phyloP scores from a whole-genome alignment of 2,329 filamentous ascomycete genomes.

The Diaporthe destruens region DNA sequence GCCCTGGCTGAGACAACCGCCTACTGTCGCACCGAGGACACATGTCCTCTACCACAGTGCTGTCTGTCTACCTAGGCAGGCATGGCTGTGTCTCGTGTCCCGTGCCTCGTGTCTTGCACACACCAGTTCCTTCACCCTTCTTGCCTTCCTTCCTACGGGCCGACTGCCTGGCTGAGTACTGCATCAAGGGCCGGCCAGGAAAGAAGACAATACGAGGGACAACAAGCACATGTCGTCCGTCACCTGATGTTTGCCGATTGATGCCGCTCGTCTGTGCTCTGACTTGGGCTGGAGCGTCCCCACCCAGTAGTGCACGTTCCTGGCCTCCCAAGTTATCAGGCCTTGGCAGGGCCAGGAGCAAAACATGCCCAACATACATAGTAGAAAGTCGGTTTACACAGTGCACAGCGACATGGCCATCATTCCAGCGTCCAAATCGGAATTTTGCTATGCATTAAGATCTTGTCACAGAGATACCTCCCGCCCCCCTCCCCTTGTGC shows the following conservation, averaged over 20 bases:
- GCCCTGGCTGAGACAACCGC: conserved; percentile 27
- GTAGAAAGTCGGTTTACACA: too few relatives aligned
- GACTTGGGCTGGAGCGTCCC: neutral
- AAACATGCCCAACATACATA: too few relatives aligned
- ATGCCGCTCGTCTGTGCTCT: neutral
- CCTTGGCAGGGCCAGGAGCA: neutral
- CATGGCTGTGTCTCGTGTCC: conserved; percentile 7
- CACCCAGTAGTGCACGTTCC: neutral
- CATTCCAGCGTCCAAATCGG: neutral
- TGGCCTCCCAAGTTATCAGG: neutral
- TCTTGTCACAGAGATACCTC: neutral
- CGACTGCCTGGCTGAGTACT: too few relatives aligned
- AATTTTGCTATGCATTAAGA: conserved; percentile 24
- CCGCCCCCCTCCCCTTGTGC: neutral
- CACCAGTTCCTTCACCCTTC: neutral
- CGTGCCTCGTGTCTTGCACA: conserved; percentile 12
- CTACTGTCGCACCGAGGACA: conserved; percentile 15
- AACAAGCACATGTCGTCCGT: neutral
- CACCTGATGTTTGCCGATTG: conserved; percentile 8
- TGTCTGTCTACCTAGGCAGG: too few relatives aligned
- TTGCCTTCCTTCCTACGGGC: too few relatives aligned
- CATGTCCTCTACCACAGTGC: neutral
- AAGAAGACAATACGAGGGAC: too few relatives aligned
- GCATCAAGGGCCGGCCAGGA: too few relatives aligned
- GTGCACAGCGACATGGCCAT: neutral